Percentiles rank a stretch among this genome's conserved stretches.
Evolutionary conservation across 2,329 filamentous ascomycete genomes (phyloP).

Genomic region (Epichloe scottii): DNA sequence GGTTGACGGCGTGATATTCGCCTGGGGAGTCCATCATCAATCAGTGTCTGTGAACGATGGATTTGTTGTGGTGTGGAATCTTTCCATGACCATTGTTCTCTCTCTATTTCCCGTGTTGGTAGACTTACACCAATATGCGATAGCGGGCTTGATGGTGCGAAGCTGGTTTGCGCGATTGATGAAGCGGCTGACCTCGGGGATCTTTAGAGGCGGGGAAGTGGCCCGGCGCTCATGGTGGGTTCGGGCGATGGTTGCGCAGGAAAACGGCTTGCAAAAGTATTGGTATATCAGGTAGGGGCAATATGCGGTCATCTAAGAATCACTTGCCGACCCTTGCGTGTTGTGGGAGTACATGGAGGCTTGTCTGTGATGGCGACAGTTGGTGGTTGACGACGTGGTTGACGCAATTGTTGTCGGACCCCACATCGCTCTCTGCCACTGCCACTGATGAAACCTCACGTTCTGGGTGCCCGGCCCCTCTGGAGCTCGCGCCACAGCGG

Average conservation of each 20-base stretch:
- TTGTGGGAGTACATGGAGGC: background rate
- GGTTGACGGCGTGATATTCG: slow-evolving; percentile 86
- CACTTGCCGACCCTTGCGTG: background rate
- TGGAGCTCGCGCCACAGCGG: slow-evolving; percentile 1
- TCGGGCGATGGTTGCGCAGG: background rate
- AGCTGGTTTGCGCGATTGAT: slow-evolving; percentile 75
- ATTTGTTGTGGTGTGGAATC: background rate
- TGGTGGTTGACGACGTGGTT: background rate
- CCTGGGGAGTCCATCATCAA: slow-evolving; percentile 33
- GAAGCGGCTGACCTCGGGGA: slow-evolving; percentile 74
- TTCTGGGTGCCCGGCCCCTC: too few relatives aligned
- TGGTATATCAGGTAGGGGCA: background rate
- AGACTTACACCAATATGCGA: slow-evolving; percentile 86
- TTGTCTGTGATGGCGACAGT: background rate
- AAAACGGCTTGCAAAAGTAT: background rate
- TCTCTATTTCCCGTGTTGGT: background rate
- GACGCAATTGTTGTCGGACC: too few relatives aligned
- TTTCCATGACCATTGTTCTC: background rate
- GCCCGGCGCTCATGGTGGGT: slow-evolving; percentile 47
- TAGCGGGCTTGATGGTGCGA: slow-evolving; percentile 69
- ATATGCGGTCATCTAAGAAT: too few relatives aligned
- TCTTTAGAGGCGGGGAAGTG: slow-evolving; percentile 44
- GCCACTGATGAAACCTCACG: too few relatives aligned
- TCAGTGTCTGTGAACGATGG: background rate
- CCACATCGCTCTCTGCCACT: too few relatives aligned